Percentiles rank a stretch among this genome's conserved stretches.
These are phyloP conservation scores for Beta corolliflora DNA, from an alignment of 179 eudicot genomes.

Conservation along the genomic window DNA sequence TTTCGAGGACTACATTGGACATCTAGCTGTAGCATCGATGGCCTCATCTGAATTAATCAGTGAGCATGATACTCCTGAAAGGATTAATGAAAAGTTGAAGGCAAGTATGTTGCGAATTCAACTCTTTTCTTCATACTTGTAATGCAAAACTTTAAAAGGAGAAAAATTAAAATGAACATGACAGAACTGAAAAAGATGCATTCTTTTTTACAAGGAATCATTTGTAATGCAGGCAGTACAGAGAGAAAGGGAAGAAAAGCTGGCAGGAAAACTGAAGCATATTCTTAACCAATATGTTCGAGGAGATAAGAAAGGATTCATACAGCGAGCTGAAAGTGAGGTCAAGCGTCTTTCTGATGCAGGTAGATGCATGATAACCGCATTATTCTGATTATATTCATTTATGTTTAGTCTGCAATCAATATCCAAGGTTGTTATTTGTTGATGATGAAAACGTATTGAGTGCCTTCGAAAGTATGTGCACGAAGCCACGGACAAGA, in stretches of 20 bases:
- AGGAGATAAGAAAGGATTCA: constrained; percentile 77
- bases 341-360: constrained; percentile 73
- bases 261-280: constrained; percentile 59
- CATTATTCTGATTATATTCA: background rate
- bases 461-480: background rate
- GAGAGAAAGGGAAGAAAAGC: constrained; percentile 89
- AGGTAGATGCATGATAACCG: constrained; percentile 37
- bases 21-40: constrained; percentile 90
- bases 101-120: constrained; percentile 39
- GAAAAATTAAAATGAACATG: background rate
- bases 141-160: background rate
- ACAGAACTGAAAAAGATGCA: constrained; percentile 5
- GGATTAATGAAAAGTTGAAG: constrained; percentile 76
- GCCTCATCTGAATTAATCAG: constrained; percentile 73
- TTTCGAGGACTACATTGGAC: constrained; percentile 91
- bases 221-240: constrained; percentile 64
- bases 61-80: constrained; percentile 70
- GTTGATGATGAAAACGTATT: background rate
- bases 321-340: constrained; percentile 65
- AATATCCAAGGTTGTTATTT: background rate
- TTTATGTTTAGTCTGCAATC: background rate
- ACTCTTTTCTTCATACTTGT: background rate
- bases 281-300: constrained; percentile 68
- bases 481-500: background rate
- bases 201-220: background rate